Base-by-base conservation (phyloP, 169 alveolate species). In the Fabrea salina region DNA sequence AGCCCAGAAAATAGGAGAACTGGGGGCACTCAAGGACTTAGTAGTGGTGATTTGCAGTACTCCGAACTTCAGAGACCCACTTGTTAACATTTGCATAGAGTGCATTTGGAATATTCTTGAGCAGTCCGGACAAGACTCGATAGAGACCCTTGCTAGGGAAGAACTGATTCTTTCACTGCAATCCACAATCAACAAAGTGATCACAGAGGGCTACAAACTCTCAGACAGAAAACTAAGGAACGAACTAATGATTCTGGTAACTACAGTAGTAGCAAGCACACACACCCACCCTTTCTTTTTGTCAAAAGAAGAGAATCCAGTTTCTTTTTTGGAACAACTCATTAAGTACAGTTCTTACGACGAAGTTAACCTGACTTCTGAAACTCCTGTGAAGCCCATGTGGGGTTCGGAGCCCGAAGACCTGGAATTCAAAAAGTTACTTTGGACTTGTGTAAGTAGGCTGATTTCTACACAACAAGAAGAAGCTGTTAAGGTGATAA, bases 71-170 rank as follows among this genome's bases (percentile, higher is more conserved):
- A 61, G 94, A 75, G 83, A 88, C 51, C 83, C 86, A 35, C 33
- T 85, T 19, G 94, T 89, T 0, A 74, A 85, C 44, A 77, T 84
- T 11, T 80, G 92, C 25, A 86, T 89, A 40, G 92, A 86, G 58
- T 91, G 92, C 5, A 89, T 89, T 44, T 89, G 94, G 94, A 89
- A 89, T 58, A 82, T 89, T 32, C 77, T 89, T 59, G 94, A 89
- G 75, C 89, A 83, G 25, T 89, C 84, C 32, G 94, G 94, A 5
- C 83, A 66, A 4, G 79, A 84, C 49, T 84, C 91, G n/a, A 79
- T 86, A 47, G 80, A 84, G 43, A 82, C 82, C 47, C 82, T 89
- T 86, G 94, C 92, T 27, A 58, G 72, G 35, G 89, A 81, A 66
- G 94, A 89, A 54, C 80, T 86, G 39, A 86, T 89, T 8, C 47